These are phyloP conservation scores for Aspergillus unguis DNA, from an alignment of 2,329 filamentous ascomycete genomes.

Conservation along the genomic window DNA sequence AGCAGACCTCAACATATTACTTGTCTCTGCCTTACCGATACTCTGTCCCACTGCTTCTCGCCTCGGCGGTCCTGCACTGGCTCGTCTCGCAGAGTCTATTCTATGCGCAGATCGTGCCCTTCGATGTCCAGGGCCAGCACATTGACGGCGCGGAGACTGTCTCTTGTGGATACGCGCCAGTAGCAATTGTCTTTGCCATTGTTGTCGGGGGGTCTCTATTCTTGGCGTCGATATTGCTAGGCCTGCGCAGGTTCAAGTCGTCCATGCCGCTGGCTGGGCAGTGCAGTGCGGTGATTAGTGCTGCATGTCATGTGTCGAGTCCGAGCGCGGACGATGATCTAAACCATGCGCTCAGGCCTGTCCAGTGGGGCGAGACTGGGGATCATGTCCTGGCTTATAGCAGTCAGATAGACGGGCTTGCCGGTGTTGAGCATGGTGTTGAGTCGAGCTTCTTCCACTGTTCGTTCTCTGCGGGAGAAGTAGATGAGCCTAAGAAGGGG, in stretches of 20 bases:
- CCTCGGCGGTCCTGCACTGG: conserved; percentile 43
- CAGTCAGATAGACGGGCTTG: too few species aligned
- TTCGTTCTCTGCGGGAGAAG: background rate
- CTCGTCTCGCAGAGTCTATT: conserved; percentile 47
- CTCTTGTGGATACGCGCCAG: conserved; percentile 2
- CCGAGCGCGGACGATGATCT: background rate
- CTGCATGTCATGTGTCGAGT: background rate
- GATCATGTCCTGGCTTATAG: too few species aligned
- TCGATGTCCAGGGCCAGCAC: background rate
- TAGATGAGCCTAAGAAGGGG: background rate
- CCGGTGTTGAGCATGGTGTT: too few species aligned
- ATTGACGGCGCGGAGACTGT: background rate
- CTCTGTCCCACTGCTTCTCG: conserved; percentile 36
- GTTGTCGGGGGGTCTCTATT: background rate
- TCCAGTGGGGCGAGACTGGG: background rate
- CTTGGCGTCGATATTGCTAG: background rate
- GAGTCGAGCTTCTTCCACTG: too few species aligned
- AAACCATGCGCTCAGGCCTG: conserved; percentile 1
- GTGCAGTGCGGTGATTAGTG: conserved; percentile 5
- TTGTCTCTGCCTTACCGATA: conserved; percentile 45
- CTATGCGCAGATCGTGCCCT: conserved; percentile 10
- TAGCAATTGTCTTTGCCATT: conserved; percentile 3
- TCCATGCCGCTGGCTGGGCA: conserved; percentile 1
- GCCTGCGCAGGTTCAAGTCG: conserved; percentile 3
- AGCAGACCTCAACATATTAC: conserved; percentile 45